Conservation (phyloP, 345 rosid genomes). For the Bruguiera gymnorhiza region DNA sequence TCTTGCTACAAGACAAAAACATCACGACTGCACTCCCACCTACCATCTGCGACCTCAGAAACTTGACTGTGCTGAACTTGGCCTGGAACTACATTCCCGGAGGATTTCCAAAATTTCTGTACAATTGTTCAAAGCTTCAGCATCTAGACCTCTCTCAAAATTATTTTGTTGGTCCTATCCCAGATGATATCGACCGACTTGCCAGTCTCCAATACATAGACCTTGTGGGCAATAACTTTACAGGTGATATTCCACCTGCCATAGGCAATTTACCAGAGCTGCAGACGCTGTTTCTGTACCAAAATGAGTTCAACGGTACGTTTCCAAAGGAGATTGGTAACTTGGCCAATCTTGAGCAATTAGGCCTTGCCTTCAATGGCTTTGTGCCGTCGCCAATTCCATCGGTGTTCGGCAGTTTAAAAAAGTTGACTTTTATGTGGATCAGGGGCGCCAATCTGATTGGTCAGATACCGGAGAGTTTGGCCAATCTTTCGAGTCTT, state of each 20-base stretch:
- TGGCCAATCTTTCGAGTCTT: conserved; percentile 47
- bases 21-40: conserved; percentile 52
- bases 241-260: conserved; percentile 63
- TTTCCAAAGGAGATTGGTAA: conserved; percentile 76
- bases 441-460: conserved; percentile 46
- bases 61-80: conserved; percentile 43
- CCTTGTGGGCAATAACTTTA: conserved; percentile 51
- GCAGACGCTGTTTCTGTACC: conserved; percentile 31
- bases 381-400: conserved; percentile 61
- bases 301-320: conserved; percentile 59
- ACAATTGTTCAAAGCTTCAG: conserved; percentile 59
- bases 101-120: conserved; percentile 53
- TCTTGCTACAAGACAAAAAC: conserved; percentile 28
- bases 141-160: conserved; percentile 61
- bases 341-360: conserved; percentile 50
- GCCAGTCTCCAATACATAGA: conserved; percentile 47
- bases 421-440: conserved; percentile 50
- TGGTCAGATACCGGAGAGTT: conserved; percentile 54
- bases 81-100: conserved; percentile 51
- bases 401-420: conserved; percentile 50
- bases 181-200: conserved; percentile 53
- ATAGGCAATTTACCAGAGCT: conserved; percentile 48
- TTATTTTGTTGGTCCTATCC: conserved; percentile 59
- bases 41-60: conserved; percentile 60
- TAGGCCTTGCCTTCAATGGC: conserved; percentile 44